These are phyloP conservation scores for Fusarium chlamydosporum DNA, from an alignment of 2,329 filamentous ascomycete species.

Conservation along the genomic window DNA sequence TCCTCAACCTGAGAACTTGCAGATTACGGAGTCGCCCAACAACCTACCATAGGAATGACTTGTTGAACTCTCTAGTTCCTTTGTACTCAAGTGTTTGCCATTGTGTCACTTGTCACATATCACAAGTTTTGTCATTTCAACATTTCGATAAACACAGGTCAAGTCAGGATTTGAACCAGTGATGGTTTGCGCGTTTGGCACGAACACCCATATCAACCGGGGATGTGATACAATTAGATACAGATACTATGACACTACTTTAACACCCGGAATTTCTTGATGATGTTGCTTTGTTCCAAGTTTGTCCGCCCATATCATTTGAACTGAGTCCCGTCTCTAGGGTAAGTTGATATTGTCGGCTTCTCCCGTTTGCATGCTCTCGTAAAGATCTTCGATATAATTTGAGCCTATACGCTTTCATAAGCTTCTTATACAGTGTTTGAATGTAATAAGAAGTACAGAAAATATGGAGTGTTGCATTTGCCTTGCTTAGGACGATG, in stretches of 20 bases:
- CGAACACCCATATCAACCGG: too few species aligned
- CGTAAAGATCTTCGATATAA: not conserved
- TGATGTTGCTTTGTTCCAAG: not conserved
- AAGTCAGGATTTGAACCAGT: not conserved
- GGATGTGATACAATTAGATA: not conserved
- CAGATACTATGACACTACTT: too few species aligned
- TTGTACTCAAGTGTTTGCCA: not conserved
- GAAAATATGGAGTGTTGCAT: too few species aligned
- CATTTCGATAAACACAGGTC: not conserved
- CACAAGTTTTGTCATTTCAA: too few species aligned
- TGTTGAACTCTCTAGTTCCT: too few species aligned
- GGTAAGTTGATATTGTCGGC: not conserved
- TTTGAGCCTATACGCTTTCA: too few species aligned
- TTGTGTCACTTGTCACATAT: not conserved
- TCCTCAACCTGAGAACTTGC: not conserved
- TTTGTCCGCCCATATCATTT: not conserved
- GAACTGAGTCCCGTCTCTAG: not conserved
- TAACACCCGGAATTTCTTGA: not conserved
- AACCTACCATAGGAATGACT: not conserved
- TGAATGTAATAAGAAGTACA: too few species aligned
- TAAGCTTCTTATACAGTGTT: too few species aligned
- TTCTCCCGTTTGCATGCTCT: not conserved
- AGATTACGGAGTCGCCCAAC: not conserved
- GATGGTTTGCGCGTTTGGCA: not conserved
- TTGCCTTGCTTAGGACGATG: too few species aligned